These are phyloP conservation scores for Cephaloascus fragrans DNA, from an alignment of 805 yeast genomes.

Conservation along the genomic window DNA sequence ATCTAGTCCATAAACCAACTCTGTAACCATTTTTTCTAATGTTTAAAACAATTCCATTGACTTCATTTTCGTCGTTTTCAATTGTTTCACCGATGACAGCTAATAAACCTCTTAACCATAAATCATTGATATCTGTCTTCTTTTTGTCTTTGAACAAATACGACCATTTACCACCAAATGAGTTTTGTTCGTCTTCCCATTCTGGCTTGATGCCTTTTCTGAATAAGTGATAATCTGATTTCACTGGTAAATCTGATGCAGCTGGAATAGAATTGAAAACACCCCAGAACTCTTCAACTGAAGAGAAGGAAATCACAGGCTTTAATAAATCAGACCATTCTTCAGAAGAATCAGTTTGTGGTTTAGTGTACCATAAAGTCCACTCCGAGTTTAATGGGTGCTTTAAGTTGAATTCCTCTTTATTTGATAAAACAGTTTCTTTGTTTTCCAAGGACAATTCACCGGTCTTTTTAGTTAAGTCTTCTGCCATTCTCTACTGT, in stretches of 20 bases:
- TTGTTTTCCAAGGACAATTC: conserved; percentile 27
- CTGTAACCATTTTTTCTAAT: conserved; percentile 75
- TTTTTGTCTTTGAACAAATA: conserved; percentile 60
- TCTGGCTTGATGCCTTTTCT: conserved; percentile 93
- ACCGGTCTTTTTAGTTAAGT: conserved; percentile 33
- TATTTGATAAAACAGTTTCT: conserved; percentile 45
- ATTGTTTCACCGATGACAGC: conserved; percentile 93
- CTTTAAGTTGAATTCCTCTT: conserved; percentile 60
- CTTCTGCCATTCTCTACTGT: conserved; percentile 33
- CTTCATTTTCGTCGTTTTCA: conserved; percentile 73
- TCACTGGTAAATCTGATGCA: conserved; percentile 82
- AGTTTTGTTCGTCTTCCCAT: conserved; percentile 91
- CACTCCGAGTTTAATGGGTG: conserved; percentile 88
- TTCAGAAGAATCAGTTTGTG: conserved; percentile 67
- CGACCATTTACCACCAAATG: conserved; percentile 93
- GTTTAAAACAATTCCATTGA: conserved; percentile 89
- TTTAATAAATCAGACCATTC: conserved; percentile 89
- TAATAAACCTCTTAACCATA: conserved; percentile 85
- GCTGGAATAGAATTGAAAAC: conserved; percentile 88
- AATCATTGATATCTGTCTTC: conserved; percentile 62
- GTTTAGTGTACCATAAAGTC: conserved; percentile 98
- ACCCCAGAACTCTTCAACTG: conserved; percentile 99
- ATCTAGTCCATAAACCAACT: conserved; percentile 89
- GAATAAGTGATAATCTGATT: conserved; percentile 92
- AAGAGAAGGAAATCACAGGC: conserved; percentile 82